phyloP scores from a whole-genome alignment of 2,329 filamentous ascomycete species.

The Beauveria caledonica region DNA sequence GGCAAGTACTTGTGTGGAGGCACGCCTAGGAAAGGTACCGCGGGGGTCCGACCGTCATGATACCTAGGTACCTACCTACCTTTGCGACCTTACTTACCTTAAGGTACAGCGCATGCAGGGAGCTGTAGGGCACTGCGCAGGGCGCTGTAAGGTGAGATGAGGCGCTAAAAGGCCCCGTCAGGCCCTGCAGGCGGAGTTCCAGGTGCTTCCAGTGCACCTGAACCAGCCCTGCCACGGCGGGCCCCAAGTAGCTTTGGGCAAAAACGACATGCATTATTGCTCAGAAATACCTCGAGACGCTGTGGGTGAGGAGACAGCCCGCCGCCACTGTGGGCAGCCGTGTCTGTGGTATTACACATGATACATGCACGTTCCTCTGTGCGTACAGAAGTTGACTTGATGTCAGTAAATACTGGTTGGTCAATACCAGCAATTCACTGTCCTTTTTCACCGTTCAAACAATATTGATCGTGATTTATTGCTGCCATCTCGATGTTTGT shows the following conservation, averaged over 20 bases:
- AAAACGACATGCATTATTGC: no score
- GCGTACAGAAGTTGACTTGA: neutral
- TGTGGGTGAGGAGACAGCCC: neutral
- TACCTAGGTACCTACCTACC: neutral
- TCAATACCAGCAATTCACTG: no score
- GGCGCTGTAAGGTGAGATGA: no score
- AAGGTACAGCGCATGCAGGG: neutral
- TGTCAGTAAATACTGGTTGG: neutral
- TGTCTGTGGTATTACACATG: neutral
- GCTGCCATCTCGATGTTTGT: no score
- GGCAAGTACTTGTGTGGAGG: no score
- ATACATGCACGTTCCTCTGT: no score
- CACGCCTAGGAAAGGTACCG: neutral
- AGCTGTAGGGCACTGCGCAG: neutral
- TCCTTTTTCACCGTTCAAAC: no score
- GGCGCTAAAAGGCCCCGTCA: no score
- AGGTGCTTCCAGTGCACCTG: neutral
- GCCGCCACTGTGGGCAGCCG: neutral
- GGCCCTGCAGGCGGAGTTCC: neutral
- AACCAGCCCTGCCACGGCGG: neutral
- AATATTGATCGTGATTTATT: no score
- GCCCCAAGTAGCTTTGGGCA: no score
- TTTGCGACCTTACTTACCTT: neutral
- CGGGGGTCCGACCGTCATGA: neutral
- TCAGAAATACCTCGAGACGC: no score